phyloP scores from a whole-genome alignment of 345 rosid species.

The Salix dunnii region DNA sequence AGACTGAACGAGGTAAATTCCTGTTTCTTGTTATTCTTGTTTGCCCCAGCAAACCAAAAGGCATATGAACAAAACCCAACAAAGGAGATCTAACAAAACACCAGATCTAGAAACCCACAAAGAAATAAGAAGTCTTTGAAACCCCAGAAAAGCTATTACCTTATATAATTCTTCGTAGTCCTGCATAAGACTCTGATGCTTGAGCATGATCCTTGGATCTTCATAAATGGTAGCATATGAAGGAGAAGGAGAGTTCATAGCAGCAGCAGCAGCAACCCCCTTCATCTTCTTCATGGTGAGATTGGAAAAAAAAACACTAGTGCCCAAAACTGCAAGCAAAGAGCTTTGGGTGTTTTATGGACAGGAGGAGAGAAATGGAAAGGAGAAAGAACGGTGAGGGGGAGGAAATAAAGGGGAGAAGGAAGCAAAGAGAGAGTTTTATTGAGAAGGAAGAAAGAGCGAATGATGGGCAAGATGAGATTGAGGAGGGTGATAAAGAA shows the following conservation, averaged over 20 bases:
- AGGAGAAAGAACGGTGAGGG: constrained; percentile 1
- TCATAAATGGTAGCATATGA: constrained; percentile 26
- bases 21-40: neutral
- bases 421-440: neutral
- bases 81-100: constrained; percentile 8
- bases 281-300: constrained; percentile 48
- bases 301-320: neutral
- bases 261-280: constrained; percentile 21
- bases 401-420: neutral
- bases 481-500: neutral
- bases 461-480: constrained; percentile 5
- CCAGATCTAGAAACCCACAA: constrained; percentile 14
- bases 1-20: constrained; percentile 6
- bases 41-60: neutral
- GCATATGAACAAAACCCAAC: constrained; percentile 1
- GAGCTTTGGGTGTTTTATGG: neutral
- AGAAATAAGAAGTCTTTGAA: constrained; percentile 14
- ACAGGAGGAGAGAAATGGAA: constrained; percentile 7
- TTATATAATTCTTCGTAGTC: constrained; percentile 46
- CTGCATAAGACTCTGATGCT: constrained; percentile 55
- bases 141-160: constrained; percentile 40
- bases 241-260: constrained; percentile 21
- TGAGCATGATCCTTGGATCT: constrained; percentile 44
- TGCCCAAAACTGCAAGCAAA: constrained; percentile 3
- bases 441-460: constrained; percentile 7